Conservation (phyloP, 2,329 filamentous ascomycete genomes). For the Fusarium sambucinum region DNA sequence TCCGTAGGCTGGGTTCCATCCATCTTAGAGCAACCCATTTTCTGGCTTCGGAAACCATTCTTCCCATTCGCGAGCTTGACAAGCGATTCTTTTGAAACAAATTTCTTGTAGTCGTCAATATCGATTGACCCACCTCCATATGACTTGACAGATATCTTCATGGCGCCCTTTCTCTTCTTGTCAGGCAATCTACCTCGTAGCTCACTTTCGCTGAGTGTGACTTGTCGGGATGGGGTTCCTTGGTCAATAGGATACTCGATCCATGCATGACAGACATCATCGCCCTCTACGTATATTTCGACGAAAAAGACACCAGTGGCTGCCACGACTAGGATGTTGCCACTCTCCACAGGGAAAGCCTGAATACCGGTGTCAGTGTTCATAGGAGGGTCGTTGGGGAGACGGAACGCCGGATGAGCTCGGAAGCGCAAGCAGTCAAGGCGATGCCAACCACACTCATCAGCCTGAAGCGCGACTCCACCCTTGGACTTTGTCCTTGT, state of each 20-base stretch:
- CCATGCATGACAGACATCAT: conserved; percentile 82
- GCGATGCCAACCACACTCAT: conserved; percentile 93
- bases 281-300: conserved; percentile 84
- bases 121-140: conserved; percentile 79
- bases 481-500: conserved; percentile 89
- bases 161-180: conserved; percentile 75
- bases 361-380: conserved; percentile 81
- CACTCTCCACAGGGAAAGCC: conserved; percentile 85
- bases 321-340: conserved; percentile 81
- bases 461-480: conserved; percentile 76
- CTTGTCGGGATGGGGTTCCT: conserved; percentile 74
- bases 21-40: conserved; percentile 78
- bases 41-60: conserved; percentile 79
- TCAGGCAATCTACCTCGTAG: conserved; percentile 78
- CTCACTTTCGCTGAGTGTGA: conserved; percentile 80
- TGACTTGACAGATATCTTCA: conserved; percentile 81
- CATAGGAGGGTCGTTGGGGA: conserved; percentile 78
- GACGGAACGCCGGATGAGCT: conserved; percentile 87
- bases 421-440: conserved; percentile 90
- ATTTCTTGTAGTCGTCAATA: conserved; percentile 79
- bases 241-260: conserved; percentile 80
- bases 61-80: conserved; percentile 79
- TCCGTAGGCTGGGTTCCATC: conserved; percentile 78
- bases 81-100: conserved; percentile 77
- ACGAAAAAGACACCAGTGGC: conserved; percentile 86